phyloP scores from a whole-genome alignment of 2,329 filamentous ascomycete genomes.

The Neobulgaria alba region DNA sequence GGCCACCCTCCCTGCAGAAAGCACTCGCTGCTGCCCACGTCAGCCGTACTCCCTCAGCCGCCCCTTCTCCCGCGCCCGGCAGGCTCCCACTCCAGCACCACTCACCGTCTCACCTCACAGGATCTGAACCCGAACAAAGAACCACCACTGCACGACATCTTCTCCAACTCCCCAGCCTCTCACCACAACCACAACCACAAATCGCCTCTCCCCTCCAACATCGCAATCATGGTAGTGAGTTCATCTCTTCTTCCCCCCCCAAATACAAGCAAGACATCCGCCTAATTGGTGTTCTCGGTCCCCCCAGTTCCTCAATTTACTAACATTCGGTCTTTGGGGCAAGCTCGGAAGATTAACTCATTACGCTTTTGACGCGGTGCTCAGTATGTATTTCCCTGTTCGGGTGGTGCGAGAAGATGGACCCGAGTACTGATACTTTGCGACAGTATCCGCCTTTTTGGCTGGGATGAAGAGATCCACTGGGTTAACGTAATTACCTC shows the following conservation, averaged over 20 bases:
- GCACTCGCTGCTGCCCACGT: not conserved
- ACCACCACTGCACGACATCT: not conserved
- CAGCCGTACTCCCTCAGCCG: not conserved
- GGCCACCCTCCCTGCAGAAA: no score
- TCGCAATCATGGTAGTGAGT: constrained; percentile 35
- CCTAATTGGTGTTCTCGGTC: constrained; percentile 39
- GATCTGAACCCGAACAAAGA: no score
- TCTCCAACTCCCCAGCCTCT: not conserved
- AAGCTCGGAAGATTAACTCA: constrained; percentile 91
- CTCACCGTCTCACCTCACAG: not conserved
- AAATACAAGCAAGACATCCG: no score
- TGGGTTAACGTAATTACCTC: constrained; percentile 82
- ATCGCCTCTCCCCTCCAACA: not conserved
- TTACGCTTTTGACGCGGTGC: constrained; percentile 92
- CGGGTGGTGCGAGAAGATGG: not conserved
- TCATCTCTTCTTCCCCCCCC: constrained; percentile 1
- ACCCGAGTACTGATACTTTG: constrained; percentile 15
- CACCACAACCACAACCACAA: not conserved
- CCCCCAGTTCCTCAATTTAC: constrained; percentile 53
- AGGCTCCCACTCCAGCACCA: not conserved
- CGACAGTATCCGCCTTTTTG: constrained; percentile 85
- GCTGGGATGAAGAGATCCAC: constrained; percentile 97
- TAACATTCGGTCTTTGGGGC: constrained; percentile 59
- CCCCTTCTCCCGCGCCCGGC: not conserved
- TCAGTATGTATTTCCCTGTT: constrained; percentile 50